Base-by-base conservation (phyloP, 2,329 filamentous ascomycete species). In the Tolypocladium guangdongense region DNA sequence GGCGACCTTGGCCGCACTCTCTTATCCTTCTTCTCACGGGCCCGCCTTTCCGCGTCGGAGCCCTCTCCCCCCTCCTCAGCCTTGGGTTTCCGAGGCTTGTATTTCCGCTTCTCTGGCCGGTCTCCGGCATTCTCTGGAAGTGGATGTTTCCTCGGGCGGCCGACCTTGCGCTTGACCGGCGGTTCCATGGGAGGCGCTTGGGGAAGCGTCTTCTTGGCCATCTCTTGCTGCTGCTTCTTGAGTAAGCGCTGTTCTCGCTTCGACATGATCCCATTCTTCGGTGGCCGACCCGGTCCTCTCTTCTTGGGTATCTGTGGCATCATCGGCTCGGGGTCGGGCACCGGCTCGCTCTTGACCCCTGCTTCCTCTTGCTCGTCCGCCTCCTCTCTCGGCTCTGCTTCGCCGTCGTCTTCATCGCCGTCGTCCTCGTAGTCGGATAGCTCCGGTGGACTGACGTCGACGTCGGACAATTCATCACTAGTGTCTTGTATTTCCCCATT, bases 201-300 rank as follows among this genome's bases (percentile, higher is more conserved):
- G 8, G 76, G 74, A 35, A 75, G 59, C 5, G 74, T 77, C 63
- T 80, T 78, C 67, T 77, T 78, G 24, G 74, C 75, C 59, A 70
- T 68, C 56, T 73, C 71, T 55, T 72, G 67, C 54, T 73, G 70
- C 52, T 70, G 67, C 66, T 84, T 86, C 69, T 84, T 82, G 8
- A 83, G 76, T 49, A 83, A 67, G 20, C 82, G 76, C 59, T 84
- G 78, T 62, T 90, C 85, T 54, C 88, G 77, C 69, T 90, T 90
- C 1, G 87, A 91, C 82, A 90, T 88, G 64, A 90, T 79, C 32
- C 88, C 88, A 62, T 91, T 87, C 71, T 91, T 91, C 0, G 88
- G 88, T 22, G 88, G 88, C 52, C 88, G 75, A n/a, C 88, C 88
- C 11, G 88, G 88, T 16, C 88, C 88, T 59, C 87, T 83, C 57